Conservation (phyloP, 2,329 filamentous ascomycete genomes). For the Teratosphaeria nubilosa region DNA sequence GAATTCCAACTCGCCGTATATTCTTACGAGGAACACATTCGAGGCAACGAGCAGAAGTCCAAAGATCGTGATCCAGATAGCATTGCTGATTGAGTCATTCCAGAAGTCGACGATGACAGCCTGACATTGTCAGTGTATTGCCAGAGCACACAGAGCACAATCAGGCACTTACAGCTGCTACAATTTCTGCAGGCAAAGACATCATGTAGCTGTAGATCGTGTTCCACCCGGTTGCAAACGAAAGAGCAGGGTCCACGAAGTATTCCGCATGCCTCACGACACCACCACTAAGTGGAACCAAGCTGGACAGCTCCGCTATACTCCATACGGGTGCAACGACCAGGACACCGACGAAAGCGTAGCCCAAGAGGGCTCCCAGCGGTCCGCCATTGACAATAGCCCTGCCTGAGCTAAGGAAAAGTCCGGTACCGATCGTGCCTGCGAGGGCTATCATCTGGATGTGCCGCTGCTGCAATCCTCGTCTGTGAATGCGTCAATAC, state of each 20-base stretch:
- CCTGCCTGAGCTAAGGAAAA: conserved; percentile 31
- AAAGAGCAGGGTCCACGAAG: conserved; percentile 30
- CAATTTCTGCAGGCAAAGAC: conserved; percentile 13
- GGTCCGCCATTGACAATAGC: conserved; percentile 15
- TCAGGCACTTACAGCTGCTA: conserved; percentile 8
- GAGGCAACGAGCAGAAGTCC: conserved; percentile 7
- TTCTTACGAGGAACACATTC: conserved; percentile 8
- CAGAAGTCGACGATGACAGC: conserved; percentile 15
- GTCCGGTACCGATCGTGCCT: conserved; percentile 20
- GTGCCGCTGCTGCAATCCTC: conserved; percentile 31
- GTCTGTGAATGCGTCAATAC: neutral
- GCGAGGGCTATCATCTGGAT: conserved; percentile 27
- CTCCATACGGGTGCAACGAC: conserved; percentile 24
- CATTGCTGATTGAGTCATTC: conserved; percentile 1
- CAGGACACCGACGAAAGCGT: conserved; percentile 27
- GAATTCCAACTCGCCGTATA: conserved; percentile 29
- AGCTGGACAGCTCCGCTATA: conserved; percentile 29
- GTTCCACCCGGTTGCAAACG: conserved; percentile 28
- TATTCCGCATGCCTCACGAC: conserved; percentile 28
- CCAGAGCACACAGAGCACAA: neutral
- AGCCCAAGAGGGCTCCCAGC: conserved; percentile 24
- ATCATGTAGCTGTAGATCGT: conserved; percentile 8
- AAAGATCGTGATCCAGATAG: conserved; percentile 16
- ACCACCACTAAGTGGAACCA: conserved; percentile 30
- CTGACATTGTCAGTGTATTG: neutral